Base-by-base conservation (phyloP, 257 asterid species). In the Capsicum pubescens region DNA sequence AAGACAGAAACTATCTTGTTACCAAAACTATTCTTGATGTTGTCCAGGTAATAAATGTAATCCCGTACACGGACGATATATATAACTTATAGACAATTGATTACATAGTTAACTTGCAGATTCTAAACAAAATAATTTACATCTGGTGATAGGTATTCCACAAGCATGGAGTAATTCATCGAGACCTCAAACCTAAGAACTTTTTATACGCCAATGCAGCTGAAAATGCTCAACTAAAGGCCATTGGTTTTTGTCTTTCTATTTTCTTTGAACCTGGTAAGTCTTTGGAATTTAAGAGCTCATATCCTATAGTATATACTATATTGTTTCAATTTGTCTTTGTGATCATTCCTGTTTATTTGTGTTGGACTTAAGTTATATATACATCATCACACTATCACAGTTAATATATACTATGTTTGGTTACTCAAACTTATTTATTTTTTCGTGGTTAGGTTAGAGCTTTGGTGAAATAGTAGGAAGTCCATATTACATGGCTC, bases 161-260 rank as follows among this genome's bases (percentile, higher is more conserved):
- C 80, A 82, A 87, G 83, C 92, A 92, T 63, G n/a, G n/a, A n/a
- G n/a, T n/a, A n/a, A n/a, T n/a, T n/a, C n/a, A n/a, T n/a, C n/a
- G n/a, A n/a, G n/a, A 95, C 81, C 93, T 95, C 2, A 93, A 95
- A 89, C 97, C 98, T 2, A 98, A 95, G 89, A 95, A 93, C 85
- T 95, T 95, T 64, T 80, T 95, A 54, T 95, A 79, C 39, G 94
- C 92, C 50, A 89, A 86, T 66, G 35, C 66, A 3, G 15, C 39
- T 46, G 98, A 95, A 87, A 89, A 85, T 86, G 91, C 96, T 42
- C 92, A 95, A 12, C 77, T 95, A 9, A 91, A 95, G 89, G 98
- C 98, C 4, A 95, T 93, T 74, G 98, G 93, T 84, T 95, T 95
- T 72, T 98, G 98, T 46, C 98, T 93, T 74, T 93, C 98, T 81